Evolutionary conservation across 768 basidiomycete species (phyloP).

Genomic region (Pleurotus cornucopiae): DNA sequence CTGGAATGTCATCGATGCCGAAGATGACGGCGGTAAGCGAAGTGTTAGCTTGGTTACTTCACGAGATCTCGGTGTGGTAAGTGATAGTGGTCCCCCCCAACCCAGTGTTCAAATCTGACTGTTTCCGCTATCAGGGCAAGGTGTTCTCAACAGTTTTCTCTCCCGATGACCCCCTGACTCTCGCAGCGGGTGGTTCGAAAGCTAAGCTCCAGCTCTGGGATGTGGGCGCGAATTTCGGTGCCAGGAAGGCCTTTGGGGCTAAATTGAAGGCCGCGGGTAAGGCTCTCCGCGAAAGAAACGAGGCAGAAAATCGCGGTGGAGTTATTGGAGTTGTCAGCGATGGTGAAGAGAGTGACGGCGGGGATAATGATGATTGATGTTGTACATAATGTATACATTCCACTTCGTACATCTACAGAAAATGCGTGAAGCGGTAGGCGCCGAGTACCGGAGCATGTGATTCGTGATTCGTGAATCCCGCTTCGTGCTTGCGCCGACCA

Average conservation of each 20-base stretch:
- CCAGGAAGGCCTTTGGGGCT: conserved; percentile 74
- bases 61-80: conserved; percentile 86
- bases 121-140: conserved; percentile 64
- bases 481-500: conserved; percentile 38
- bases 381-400: background rate
- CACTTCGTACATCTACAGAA: background rate
- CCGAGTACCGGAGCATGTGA: background rate
- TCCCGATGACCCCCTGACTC: conserved; percentile 89
- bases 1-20: conserved; percentile 83
- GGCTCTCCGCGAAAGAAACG: conserved; percentile 48
- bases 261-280: conserved; percentile 75
- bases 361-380: conserved; percentile 21
- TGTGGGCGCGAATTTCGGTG: conserved; percentile 77
- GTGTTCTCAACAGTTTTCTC: conserved; percentile 91
- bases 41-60: conserved; percentile 82
- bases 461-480: background rate
- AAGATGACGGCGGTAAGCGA: conserved; percentile 46
- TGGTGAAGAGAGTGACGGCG: conserved; percentile 62
- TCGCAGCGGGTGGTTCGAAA: conserved; percentile 93
- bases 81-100: conserved; percentile 19
- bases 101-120: conserved; percentile 4
- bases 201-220: conserved; percentile 97
- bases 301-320: conserved; percentile 38
- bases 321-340: conserved; percentile 67
- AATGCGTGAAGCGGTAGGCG: background rate